A percentile compares a stretch with the other conserved stretches of the same genome.
Conservation (phyloP, 2,329 filamentous ascomycete genomes). For the Falciphora oryzae region DNA sequence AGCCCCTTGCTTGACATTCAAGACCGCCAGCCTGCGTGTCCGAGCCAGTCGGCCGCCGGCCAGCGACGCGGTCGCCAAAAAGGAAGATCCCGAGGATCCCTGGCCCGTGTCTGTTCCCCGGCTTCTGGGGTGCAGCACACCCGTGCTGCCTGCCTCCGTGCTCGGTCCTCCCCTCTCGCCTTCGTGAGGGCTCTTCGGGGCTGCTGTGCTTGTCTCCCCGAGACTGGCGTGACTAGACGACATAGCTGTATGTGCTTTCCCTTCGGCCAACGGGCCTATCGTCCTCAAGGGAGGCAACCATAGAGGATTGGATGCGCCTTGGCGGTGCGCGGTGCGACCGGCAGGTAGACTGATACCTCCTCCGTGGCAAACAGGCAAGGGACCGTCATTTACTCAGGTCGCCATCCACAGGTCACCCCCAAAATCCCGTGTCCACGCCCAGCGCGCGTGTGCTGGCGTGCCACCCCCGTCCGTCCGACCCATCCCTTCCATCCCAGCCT, state of each 20-base stretch:
- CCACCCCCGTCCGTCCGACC: neutral
- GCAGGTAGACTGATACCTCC: neutral
- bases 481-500: neutral
- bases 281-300: neutral
- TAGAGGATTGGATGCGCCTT: neutral
- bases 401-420: neutral
- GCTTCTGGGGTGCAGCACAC: neutral
- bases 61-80: neutral
- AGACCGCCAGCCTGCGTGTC: neutral
- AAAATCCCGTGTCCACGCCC: neutral
- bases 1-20: neutral
- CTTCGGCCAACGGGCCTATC: neutral
- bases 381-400: neutral
- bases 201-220: neutral
- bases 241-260: neutral
- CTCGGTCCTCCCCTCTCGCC: neutral
- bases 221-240: neutral
- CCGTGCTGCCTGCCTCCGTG: neutral
- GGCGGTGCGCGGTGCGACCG: too few species aligned
- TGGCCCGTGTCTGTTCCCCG: neutral
- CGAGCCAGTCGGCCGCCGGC: neutral
- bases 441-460: neutral
- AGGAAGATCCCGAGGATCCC: constrained; percentile 6
- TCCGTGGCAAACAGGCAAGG: neutral
- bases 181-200: neutral